A percentile compares a stretch with the other conserved stretches of the same genome.
phyloP scores from a whole-genome alignment of 2,329 filamentous ascomycete genomes.

The Diaporthe aspalathi region DNA sequence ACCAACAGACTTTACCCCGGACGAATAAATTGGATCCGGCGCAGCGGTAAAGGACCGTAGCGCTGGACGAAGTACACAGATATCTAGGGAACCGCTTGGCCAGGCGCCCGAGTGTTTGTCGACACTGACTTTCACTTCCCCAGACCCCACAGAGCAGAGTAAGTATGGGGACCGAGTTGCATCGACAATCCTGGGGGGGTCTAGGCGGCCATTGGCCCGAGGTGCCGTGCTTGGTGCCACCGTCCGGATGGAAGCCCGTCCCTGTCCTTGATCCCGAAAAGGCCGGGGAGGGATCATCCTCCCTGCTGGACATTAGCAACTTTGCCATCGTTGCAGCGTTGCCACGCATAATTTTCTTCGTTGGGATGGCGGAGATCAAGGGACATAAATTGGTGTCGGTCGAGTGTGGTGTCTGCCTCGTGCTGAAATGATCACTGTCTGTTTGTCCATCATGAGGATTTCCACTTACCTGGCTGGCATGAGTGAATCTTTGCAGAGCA shows the following conservation, averaged over 20 bases:
- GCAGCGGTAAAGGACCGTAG: constrained; percentile 17
- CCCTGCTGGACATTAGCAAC: constrained; percentile 14
- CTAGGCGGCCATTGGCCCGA: constrained; percentile 28
- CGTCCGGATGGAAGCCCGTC: neutral
- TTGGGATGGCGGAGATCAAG: neutral
- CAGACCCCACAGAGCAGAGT: constrained; percentile 29
- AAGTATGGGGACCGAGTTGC: neutral
- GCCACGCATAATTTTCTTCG: neutral
- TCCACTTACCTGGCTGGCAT: too few species aligned
- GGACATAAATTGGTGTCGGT: constrained; percentile 25
- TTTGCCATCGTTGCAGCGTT: too few species aligned
- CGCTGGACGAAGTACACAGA: neutral
- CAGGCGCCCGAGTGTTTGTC: constrained; percentile 14
- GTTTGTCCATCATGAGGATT: too few species aligned
- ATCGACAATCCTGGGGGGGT: neutral
- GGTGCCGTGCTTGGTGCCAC: constrained; percentile 15
- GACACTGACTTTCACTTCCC: constrained; percentile 17
- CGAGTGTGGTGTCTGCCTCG: neutral
- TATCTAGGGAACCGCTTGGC: constrained; percentile 8
- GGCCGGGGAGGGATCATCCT: constrained; percentile 23
- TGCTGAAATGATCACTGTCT: neutral
- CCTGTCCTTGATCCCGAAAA: constrained; percentile 5
- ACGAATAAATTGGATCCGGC: constrained; percentile 15
- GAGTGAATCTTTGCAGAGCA: too few species aligned
- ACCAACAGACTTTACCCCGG: constrained; percentile 7